Evolutionary conservation across 805 yeast species (phyloP).

Genomic region (Saturnispora gosingensis): DNA sequence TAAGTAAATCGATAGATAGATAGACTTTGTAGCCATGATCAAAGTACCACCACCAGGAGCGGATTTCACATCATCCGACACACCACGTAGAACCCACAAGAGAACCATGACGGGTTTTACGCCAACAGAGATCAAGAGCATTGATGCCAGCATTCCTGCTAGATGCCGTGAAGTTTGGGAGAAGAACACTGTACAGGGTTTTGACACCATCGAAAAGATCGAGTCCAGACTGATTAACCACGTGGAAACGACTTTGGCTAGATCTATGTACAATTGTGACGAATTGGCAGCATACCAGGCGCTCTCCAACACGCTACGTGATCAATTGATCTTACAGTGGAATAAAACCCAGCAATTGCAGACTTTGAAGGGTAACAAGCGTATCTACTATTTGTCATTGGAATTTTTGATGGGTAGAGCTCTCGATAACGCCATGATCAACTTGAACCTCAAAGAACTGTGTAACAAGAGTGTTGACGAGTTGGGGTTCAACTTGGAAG

Average conservation of each 20-base stretch:
- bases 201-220: conserved; percentile 44
- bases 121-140: conserved; percentile 77
- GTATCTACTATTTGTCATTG: conserved; percentile 77
- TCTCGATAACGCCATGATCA: conserved; percentile 85
- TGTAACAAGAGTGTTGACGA: conserved; percentile 51
- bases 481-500: conserved; percentile 83
- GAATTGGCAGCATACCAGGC: conserved; percentile 90
- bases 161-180: conserved; percentile 73
- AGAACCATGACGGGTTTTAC: conserved; percentile 86
- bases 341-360: conserved; percentile 87
- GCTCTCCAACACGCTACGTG: conserved; percentile 68
- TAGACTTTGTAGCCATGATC: not conserved
- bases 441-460: conserved; percentile 56
- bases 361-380: conserved; percentile 72
- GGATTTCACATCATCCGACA: conserved; percentile 1
- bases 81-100: conserved; percentile 33
- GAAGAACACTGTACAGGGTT: conserved; percentile 50
- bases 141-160: conserved; percentile 74
- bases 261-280: conserved; percentile 88
- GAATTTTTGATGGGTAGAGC: conserved; percentile 95
- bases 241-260: conserved; percentile 86
- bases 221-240: conserved; percentile 67
- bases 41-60: conserved; percentile 4
- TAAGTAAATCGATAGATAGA: not conserved
- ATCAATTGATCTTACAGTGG: conserved; percentile 78